Conservation (phyloP, 345 rosid genomes). For the Pseudoturritis turrita region DNA sequence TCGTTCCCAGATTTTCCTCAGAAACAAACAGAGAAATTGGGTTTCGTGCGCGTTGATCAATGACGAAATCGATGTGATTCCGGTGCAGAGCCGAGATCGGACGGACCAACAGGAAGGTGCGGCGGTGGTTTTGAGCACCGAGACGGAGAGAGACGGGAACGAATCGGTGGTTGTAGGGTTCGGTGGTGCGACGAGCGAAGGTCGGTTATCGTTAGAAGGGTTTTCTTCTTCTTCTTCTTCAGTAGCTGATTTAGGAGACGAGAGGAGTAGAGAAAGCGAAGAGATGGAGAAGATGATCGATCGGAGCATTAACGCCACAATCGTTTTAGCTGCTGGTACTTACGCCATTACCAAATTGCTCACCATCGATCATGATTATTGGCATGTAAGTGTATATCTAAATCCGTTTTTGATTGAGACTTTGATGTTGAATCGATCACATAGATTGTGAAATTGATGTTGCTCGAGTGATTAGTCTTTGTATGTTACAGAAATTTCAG, state of each 20-base stretch:
- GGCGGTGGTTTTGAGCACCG: constrained; percentile 25
- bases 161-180: constrained; percentile 64
- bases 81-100: constrained; percentile 53
- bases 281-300: constrained; percentile 55
- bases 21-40: constrained; percentile 39
- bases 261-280: constrained; percentile 29
- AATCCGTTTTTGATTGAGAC: no score
- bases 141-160: constrained; percentile 42
- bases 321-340: constrained; percentile 82
- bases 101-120: constrained; percentile 57
- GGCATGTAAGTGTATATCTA: constrained; percentile 64
- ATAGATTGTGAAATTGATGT: no score
- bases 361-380: constrained; percentile 81
- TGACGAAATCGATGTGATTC: constrained; percentile 60
- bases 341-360: constrained; percentile 81
- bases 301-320: constrained; percentile 66
- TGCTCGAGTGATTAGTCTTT: neutral
- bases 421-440: no score
- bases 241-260: constrained; percentile 28
- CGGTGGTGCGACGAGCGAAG: constrained; percentile 47
- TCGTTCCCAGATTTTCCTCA: constrained; percentile 32
- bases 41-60: constrained; percentile 39
- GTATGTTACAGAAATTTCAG: neutral
- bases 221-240: constrained; percentile 45
- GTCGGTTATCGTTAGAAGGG: constrained; percentile 71